Conservation (phyloP, 2,329 filamentous ascomycete species). For the Talaromyces sp. region DNA sequence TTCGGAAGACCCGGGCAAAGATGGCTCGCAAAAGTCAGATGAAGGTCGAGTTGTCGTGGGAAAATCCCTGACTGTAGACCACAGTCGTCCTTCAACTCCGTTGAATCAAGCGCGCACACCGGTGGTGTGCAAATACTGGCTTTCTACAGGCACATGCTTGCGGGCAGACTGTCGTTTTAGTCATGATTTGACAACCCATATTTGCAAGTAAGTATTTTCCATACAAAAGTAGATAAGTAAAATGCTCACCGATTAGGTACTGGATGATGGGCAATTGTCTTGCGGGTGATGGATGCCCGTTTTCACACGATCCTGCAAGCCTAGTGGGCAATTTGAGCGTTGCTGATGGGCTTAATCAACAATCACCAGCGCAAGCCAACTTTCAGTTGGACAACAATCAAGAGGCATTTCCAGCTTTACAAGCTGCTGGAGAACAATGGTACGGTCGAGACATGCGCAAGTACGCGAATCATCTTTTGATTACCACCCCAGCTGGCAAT, state of each 20-base stretch:
- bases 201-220: conserved; percentile 78
- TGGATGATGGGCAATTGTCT: conserved; percentile 96
- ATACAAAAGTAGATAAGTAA: not conserved
- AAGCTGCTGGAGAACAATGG: conserved; percentile 60
- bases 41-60: conserved; percentile 72
- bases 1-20: conserved; percentile 68
- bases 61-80: conserved; percentile 78
- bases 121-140: conserved; percentile 94
- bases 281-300: conserved; percentile 89
- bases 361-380: conserved; percentile 61
- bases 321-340: conserved; percentile 78
- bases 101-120: conserved; percentile 70
- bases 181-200: conserved; percentile 89
- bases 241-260: conserved; percentile 51
- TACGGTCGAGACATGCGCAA: conserved; percentile 49
- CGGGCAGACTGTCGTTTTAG: conserved; percentile 96
- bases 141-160: conserved; percentile 92
- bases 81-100: conserved; percentile 72
- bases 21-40: conserved; percentile 54
- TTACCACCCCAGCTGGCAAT: conserved; percentile 48
- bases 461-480: conserved; percentile 45
- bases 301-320: conserved; percentile 90
- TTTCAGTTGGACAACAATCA: conserved; percentile 76
- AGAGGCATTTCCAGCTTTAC: conserved; percentile 78
- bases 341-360: conserved; percentile 53